Evolutionary conservation across 2,329 filamentous ascomycete genomes (phyloP), one percentile per base, ranked within the genome.

Genomic region (Botrytis deweyae): DNA sequence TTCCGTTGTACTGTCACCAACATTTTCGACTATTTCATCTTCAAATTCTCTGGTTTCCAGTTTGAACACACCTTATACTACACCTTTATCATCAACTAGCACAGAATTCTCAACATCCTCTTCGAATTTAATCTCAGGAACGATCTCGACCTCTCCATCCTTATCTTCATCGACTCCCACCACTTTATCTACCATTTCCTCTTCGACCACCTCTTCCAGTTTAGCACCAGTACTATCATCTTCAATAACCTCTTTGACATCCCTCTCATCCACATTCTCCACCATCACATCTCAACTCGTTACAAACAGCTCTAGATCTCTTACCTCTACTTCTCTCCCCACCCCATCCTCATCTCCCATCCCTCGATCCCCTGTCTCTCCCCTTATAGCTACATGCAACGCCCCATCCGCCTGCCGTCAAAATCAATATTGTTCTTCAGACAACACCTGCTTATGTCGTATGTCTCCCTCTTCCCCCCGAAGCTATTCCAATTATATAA

Each of bases 391-490:
- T 3, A 62, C 52, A 33, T 62, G 67, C 8, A n/a, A 44, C 20
- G 29, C n/a, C 38, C 40, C 52, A 20, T 40, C 33, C 40, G 20
- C 55, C 14, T 70, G 67, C 29, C 25, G 29, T 4, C 52, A 70
- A 36, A 62, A 36, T 6, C 52, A 62, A 62, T 36, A 44, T 22
- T 70, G 67, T 25, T 70, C 67, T n/a, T 44, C 55, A 44, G 55
- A 70, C 22, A 61, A 42, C 4, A 62, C 52, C 4, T 70, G 67
- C 29, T 18, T 44, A 36, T 70, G 67, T 62, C 67, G 67, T 62
- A 46, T 36, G 67, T 70, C 52, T 18, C 40, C n/a, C 9, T 14
- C 36, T 20, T 9, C n/a, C 36, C 3, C 1, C 40, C 9, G 3
- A 7, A 33, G 6, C 8, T 10, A 14, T n/a, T n/a, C 3, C 4